These are phyloP conservation scores for Rhynchospora breviuscula DNA, from an alignment of 176 grass and related monocot genomes.

Conservation along the genomic window DNA sequence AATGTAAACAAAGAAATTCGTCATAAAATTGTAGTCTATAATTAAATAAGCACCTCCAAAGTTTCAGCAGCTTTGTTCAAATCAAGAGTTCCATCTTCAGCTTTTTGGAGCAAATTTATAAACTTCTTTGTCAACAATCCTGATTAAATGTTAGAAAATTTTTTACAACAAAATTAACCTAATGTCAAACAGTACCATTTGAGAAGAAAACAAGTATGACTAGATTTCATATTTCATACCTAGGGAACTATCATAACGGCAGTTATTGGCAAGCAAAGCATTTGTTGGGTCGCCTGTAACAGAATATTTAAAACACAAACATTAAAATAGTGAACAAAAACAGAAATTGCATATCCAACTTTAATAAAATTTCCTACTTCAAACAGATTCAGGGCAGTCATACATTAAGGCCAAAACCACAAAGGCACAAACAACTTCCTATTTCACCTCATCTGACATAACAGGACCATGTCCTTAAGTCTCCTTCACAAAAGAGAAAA, in stretches of 20 bases:
- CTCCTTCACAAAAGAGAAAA: background rate
- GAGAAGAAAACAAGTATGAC: background rate
- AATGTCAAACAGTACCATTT: background rate
- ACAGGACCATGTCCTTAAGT: background rate
- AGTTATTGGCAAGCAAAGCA: slow-evolving; percentile 40
- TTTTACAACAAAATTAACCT: background rate
- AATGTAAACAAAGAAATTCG: background rate
- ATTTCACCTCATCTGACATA: background rate
- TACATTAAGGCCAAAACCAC: background rate
- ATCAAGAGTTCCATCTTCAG: slow-evolving; percentile 90
- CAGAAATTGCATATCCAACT: background rate
- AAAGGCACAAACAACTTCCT: background rate
- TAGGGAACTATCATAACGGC: slow-evolving; percentile 83
- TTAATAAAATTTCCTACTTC: slow-evolving; percentile 2
- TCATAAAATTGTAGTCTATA: background rate
- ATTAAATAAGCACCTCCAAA: slow-evolving; percentile 49
- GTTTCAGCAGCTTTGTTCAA: slow-evolving; percentile 84
- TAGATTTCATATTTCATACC: slow-evolving; percentile 33
- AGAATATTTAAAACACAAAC: slow-evolving; percentile 8
- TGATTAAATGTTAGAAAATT: slow-evolving; percentile 32
- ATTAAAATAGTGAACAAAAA: slow-evolving; percentile 1
- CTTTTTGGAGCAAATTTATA: slow-evolving; percentile 56
- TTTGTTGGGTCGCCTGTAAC: slow-evolving; percentile 49
- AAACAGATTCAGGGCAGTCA: background rate
- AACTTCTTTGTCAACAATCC: slow-evolving; percentile 97